Evolutionary conservation across 2,329 filamentous ascomycete species (phyloP).

Genomic region (Aspergillus sp.): DNA sequence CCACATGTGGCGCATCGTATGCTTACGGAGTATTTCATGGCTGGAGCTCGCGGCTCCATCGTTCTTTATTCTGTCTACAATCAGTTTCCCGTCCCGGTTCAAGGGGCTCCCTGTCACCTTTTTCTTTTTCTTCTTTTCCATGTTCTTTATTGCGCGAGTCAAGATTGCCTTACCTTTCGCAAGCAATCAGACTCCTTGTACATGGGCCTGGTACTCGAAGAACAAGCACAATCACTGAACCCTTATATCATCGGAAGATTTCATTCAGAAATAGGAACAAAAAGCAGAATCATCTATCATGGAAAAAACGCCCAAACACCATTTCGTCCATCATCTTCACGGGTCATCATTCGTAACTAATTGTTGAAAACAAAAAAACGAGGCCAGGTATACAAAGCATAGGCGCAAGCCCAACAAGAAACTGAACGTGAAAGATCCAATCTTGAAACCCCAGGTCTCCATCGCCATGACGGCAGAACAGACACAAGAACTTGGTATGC

Average conservation of each 20-base stretch:
- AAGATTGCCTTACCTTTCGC: too few species aligned
- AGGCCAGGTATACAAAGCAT: constrained; percentile 8
- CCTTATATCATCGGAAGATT: neutral
- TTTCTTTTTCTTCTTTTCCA: too few species aligned
- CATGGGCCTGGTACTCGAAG: too few species aligned
- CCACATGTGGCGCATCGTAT: neutral
- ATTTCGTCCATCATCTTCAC: constrained; percentile 6
- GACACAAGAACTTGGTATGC: constrained; percentile 24
- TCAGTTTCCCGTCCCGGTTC: too few species aligned
- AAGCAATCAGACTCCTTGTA: too few species aligned
- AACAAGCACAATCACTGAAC: neutral
- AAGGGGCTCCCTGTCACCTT: too few species aligned
- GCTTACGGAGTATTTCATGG: too few species aligned
- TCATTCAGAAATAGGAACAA: neutral
- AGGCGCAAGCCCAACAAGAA: neutral
- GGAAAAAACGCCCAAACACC: neutral
- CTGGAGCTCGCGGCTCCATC: too few species aligned
- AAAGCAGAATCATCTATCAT: neutral
- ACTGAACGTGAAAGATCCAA: neutral
- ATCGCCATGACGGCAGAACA: neutral
- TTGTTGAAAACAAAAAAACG: constrained; percentile 5
- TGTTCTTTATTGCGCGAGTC: too few species aligned
- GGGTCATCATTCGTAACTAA: constrained; percentile 22
- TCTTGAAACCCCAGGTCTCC: neutral
- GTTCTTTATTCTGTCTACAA: too few species aligned